Base-by-base conservation (phyloP, 1,139 yeast species). In the Kodamaea suecica region DNA sequence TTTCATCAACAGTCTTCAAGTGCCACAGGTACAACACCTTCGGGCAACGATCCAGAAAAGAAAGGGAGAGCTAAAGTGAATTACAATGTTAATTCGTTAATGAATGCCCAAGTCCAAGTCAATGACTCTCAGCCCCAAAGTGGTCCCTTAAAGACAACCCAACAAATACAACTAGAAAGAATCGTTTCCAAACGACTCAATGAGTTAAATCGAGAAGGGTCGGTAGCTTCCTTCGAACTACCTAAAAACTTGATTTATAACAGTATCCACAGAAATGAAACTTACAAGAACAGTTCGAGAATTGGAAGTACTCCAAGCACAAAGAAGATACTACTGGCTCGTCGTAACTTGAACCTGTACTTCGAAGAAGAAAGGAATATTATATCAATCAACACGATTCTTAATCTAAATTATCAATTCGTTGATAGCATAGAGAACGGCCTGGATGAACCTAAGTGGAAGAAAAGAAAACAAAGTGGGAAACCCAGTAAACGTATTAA, bases 361-460 rank as follows among this genome's bases (percentile, higher is more conserved):
- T 69, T 68, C 40, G 76, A 70, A 49, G 75, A 70, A 45, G 76
- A 70, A 39, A 52, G 73, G 28, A 68, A 70, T 46, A 55, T 68
- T 45, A 64, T 70, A 15, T 59, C 71, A 10, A 57, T 69, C 27
- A 70, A 70, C 43, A 55, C 71, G 27, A 69, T 70, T 17, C 56
- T 70, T 34, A 58, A 59, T 27, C 56, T 63, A 28, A 67, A 66
- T 45, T 69, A 55, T 47, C 71, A 66, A 40, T 70, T 69, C 44
- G 59, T 69, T 26, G 74, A 68, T 36, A 67, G 55, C 35, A 50
- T 51, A 26, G 62, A 53, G 10, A 30, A 39, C 4, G 38, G 38
- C 32, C 53, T 49, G 29, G 50, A 42, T 26, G 36, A 44, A 12
- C 24, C 47, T 3, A 38, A 37, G 27, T 27, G 31, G n/a, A 47